phyloP scores from a whole-genome alignment of 2,329 filamentous ascomycete species.

The Cladophialophora chaetospira region DNA sequence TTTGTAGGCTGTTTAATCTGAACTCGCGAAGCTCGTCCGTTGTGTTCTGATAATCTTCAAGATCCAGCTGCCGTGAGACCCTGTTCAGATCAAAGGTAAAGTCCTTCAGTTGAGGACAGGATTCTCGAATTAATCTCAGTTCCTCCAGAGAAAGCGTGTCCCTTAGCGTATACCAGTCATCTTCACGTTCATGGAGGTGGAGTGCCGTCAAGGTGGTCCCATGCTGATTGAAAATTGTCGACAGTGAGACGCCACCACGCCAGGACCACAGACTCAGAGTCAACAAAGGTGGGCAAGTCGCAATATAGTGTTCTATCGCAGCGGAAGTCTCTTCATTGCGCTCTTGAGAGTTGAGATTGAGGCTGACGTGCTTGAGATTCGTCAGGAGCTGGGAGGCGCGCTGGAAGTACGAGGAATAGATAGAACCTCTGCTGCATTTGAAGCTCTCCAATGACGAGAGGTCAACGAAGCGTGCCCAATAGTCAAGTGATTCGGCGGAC shows the following conservation, averaged over 20 bases:
- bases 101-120: conserved; percentile 20
- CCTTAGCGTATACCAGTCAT: neutral
- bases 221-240: conserved; percentile 23
- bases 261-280: conserved; percentile 31
- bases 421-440: conserved; percentile 21
- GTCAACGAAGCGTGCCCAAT: conserved; percentile 24
- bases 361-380: conserved; percentile 22
- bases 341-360: conserved; percentile 18
- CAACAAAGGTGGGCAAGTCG: conserved; percentile 18
- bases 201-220: conserved; percentile 20
- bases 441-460: conserved; percentile 18
- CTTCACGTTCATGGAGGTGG: conserved; percentile 29
- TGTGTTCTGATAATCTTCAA: conserved; percentile 16
- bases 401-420: conserved; percentile 20
- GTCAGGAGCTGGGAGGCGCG: conserved; percentile 16
- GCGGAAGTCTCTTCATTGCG: neutral
- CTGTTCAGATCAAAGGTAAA: conserved; percentile 27
- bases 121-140: conserved; percentile 14
- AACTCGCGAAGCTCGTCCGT: conserved; percentile 20
- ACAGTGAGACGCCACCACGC: conserved; percentile 18
- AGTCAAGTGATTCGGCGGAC: conserved; percentile 11
- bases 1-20: conserved; percentile 24
- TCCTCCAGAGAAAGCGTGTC: conserved; percentile 13
- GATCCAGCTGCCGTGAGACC: conserved; percentile 1
- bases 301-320: conserved; percentile 22